Conservation (phyloP, 345 rosid species). For the Populus deltoides region DNA sequence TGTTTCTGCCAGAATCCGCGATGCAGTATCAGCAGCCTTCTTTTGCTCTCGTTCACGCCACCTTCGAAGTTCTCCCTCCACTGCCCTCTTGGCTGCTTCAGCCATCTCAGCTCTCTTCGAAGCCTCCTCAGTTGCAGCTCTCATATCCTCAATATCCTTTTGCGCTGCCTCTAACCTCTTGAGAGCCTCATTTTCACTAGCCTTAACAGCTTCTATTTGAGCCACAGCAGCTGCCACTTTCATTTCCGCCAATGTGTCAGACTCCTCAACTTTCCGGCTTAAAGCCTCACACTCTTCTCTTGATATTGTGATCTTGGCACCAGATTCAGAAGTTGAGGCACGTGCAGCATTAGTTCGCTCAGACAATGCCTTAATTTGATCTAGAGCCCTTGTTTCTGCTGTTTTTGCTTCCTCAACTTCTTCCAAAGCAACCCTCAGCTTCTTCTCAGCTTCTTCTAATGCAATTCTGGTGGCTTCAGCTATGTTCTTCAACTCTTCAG, state of each 20-base stretch:
- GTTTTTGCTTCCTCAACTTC: conserved; percentile 86
- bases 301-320: conserved; percentile 71
- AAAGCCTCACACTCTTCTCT: conserved; percentile 73
- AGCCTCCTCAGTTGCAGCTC: conserved; percentile 59
- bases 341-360: conserved; percentile 75
- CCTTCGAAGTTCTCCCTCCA: conserved; percentile 87
- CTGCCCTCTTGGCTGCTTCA: conserved; percentile 87
- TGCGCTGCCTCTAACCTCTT: conserved; percentile 66
- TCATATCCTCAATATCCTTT: conserved; percentile 78
- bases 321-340: conserved; percentile 71
- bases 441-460: conserved; percentile 69
- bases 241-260: conserved; percentile 74
- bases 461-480: conserved; percentile 54
- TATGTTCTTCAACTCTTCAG: conserved; percentile 62
- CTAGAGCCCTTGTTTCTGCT: conserved; percentile 67
- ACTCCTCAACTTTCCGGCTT: conserved; percentile 75
- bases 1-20: conserved; percentile 70
- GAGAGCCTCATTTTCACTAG: conserved; percentile 80
- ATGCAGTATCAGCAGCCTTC: conserved; percentile 77
- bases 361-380: conserved; percentile 61
- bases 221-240: conserved; percentile 95
- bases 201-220: conserved; percentile 91
- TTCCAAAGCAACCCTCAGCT: conserved; percentile 64
- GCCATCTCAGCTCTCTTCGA: conserved; percentile 91
- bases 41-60: conserved; percentile 90